A percentile compares a stretch with the other conserved stretches of the same genome.
Evolutionary conservation across 1,284 basidiomycete genomes (phyloP).

Genomic region (Ganoderma multipileum): DNA sequence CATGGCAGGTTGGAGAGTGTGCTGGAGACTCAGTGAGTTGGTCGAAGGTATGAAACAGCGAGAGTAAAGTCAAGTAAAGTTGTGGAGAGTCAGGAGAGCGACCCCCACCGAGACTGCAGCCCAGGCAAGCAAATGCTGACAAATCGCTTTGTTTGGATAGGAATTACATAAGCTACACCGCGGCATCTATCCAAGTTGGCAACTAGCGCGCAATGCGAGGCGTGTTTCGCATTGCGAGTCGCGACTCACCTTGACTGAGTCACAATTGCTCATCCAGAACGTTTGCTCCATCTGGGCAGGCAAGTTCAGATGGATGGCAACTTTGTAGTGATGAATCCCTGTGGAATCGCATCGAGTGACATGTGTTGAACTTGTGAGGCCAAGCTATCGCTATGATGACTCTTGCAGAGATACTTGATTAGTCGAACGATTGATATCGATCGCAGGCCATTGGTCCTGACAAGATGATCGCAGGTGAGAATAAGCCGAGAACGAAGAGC

Average conservation of each 20-base stretch:
- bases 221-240: too few relatives aligned
- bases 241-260: not conserved
- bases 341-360: too few relatives aligned
- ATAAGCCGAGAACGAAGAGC: not conserved
- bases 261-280: not conserved
- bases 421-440: not conserved
- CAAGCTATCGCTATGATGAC: not conserved
- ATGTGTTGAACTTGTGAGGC: not conserved
- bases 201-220: not conserved
- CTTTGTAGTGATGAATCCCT: not conserved
- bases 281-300: too few relatives aligned
- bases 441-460: not conserved
- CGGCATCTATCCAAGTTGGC: not conserved
- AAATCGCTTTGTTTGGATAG: conserved; percentile 1
- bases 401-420: not conserved
- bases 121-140: not conserved
- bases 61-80: not conserved
- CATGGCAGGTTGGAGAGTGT: conserved; percentile 4
- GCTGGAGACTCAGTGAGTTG: not conserved
- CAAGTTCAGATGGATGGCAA: not conserved
- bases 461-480: not conserved
- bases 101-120: not conserved
- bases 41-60: not conserved
- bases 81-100: not conserved
- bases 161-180: not conserved